Base-by-base conservation (phyloP, 495 filamentous ascomycete species). In the Lepidopterella palustris region DNA sequence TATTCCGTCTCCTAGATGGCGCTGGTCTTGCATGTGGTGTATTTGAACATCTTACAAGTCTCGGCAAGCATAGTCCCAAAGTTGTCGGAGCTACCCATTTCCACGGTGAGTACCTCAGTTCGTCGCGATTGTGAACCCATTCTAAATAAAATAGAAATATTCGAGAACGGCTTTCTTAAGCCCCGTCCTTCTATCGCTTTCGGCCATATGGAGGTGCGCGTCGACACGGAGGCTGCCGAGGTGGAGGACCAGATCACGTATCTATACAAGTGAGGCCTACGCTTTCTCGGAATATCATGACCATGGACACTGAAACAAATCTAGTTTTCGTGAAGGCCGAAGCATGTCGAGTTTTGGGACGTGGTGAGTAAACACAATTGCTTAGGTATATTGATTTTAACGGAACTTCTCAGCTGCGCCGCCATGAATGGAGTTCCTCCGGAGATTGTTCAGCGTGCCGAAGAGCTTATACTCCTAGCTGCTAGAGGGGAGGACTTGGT, bases 81-180 rank as follows among this genome's bases (percentile, higher is more conserved):
- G 85, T 97, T 35, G 77, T 97, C 23, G 89, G 78, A 27, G 88
- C 90, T 4, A 97, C 95, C 0, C 95, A 98, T 68, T 97, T 95
- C 62, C 91, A 97, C 71, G 72, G 71, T 71, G 62, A 15, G 59
- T 13, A 26, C 21, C 10, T 20, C 15, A 13, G 4, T 2, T 23
- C 31, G 11, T 1, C 20, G 26, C 8, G 24, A 8, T 3, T 11
- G 4, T 13, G 28, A 4, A 1, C 2, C 13, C 13, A 3, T 50
- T 24, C 47, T 24, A 3, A 40, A 8, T 13, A 50, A 59, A 40
- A 62, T 6, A 68, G 92, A 98, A 66, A 87, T 97, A 18, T 92
- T 97, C 53, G 87, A 93, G 56, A 79, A 82, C 61, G 79, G 81
- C 0, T 85, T 89, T 63, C 73, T 97, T 15, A 68, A 70, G 6